Evolutionary conservation across 169 alveolate species (phyloP).

Genomic region (Plasmodium gonderi): DNA sequence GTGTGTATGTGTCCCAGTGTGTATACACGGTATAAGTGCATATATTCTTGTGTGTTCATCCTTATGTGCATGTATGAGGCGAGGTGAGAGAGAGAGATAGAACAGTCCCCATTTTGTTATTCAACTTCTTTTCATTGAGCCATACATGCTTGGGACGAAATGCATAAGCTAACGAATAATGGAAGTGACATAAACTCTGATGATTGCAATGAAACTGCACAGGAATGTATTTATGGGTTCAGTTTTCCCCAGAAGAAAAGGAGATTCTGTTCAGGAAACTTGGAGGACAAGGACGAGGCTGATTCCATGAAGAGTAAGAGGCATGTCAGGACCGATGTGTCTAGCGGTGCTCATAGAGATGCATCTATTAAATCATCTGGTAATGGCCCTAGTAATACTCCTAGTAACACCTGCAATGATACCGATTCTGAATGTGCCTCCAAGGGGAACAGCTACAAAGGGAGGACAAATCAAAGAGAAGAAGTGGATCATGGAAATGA

Average conservation of each 20-base stretch:
- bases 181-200: constrained; percentile 70
- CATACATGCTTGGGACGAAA: background rate
- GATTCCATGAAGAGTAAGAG: background rate
- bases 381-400: too few species aligned
- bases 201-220: constrained; percentile 71
- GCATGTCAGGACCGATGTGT: background rate
- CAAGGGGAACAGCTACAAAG: too few species aligned
- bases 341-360: too few species aligned
- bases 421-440: too few species aligned
- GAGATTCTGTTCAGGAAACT: background rate
- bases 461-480: too few species aligned
- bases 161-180: constrained; percentile 42
- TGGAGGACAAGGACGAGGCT: background rate
- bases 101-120: background rate
- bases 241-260: constrained; percentile 45
- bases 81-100: background rate
- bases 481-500: background rate
- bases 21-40: background rate
- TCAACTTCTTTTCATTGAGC: background rate
- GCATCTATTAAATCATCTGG: too few species aligned
- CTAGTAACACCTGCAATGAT: too few species aligned
- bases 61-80: background rate
- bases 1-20: too few species aligned
- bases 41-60: background rate
- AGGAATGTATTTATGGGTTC: constrained; percentile 56